phyloP scores from a whole-genome alignment of 805 yeast genomes.

The Ogataea minuta region DNA sequence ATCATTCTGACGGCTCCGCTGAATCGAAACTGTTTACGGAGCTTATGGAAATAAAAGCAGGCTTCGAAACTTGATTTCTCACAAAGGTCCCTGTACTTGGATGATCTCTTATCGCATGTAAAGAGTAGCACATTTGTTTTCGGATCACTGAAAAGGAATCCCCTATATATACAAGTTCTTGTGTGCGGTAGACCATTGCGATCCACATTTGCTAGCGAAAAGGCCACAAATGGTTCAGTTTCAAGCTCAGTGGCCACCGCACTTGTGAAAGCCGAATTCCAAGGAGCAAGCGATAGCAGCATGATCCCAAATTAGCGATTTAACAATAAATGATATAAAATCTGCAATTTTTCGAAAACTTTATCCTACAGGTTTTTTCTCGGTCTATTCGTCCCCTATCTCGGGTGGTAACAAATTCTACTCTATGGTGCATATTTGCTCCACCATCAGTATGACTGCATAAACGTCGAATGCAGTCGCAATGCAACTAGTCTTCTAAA shows the following conservation, averaged over 20 bases:
- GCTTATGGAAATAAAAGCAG: constrained; percentile 64
- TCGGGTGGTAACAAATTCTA: no score
- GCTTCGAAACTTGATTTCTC: constrained; percentile 64
- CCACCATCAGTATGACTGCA: no score
- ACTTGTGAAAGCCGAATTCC: constrained; percentile 66
- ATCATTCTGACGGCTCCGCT: constrained; percentile 61
- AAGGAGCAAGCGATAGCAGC: constrained; percentile 54
- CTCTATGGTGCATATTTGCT: no score
- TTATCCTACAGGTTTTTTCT: not conserved
- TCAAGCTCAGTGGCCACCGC: constrained; percentile 49
- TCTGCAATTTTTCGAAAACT: no score
- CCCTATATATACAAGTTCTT: constrained; percentile 70
- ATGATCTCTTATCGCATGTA: constrained; percentile 70
- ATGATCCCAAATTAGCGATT: constrained; percentile 3
- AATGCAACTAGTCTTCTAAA: not conserved
- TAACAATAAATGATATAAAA: no score
- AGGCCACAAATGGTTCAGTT: constrained; percentile 50
- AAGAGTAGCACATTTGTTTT: constrained; percentile 65
- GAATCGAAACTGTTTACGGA: constrained; percentile 69
- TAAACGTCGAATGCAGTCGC: no score
- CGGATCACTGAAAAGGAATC: constrained; percentile 69
- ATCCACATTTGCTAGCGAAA: constrained; percentile 70
- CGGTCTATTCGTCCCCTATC: not conserved
- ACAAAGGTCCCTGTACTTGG: constrained; percentile 53
- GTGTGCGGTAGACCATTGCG: constrained; percentile 53